Base-by-base conservation (phyloP, 1,284 basidiomycete genomes). In the Rhodotorula sp. region DNA sequence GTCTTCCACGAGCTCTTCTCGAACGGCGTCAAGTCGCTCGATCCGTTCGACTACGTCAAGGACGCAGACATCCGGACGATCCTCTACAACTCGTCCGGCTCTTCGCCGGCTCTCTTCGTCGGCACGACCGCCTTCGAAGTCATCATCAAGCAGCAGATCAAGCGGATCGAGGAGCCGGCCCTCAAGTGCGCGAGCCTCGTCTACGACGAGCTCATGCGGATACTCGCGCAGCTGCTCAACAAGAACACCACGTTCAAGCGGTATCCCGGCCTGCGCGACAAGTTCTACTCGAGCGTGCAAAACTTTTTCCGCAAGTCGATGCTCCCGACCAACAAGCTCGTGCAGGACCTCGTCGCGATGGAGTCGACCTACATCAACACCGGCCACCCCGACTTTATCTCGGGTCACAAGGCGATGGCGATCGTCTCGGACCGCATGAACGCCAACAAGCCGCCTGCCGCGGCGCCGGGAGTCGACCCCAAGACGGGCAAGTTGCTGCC, bases 1-100 rank as follows among this genome's bases (percentile, higher is more conserved):
- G 96, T 98, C 69, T 99, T 94, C 86, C 96, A 99, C 82, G 96
- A 99, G 82, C 84, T 98, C 69, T 99, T 92, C 86, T 95, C 94
- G 84, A 95, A 92, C 80, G 96, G 96, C 75, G 88, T 99, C 81
- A 95, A 91, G 85, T 88, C 86, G 74, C 93, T 98, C 80, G 96
- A 99, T 85, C 96, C 96, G 3, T 99, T 97, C 79, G 96, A 99
- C 82, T 92, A 95, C 83, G 92, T 97, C 74, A 97, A 98, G 83
- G 96, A 99, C 81, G 92, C 94, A 43, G 96, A 99, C 83, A 97
- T 99, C 80, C 87, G 96, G 62, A 94, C 89, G 3, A 91, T 97
- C 77, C 83, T 98, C 66, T 99, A 98, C 85, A 99, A 98, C 84
- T 97, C 95, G 72, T 96, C 72, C 93, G 96, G 96, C 81, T 97